Conservation (phyloP, 2,329 filamentous ascomycete species). For the Zymoseptoria ardabiliae region DNA sequence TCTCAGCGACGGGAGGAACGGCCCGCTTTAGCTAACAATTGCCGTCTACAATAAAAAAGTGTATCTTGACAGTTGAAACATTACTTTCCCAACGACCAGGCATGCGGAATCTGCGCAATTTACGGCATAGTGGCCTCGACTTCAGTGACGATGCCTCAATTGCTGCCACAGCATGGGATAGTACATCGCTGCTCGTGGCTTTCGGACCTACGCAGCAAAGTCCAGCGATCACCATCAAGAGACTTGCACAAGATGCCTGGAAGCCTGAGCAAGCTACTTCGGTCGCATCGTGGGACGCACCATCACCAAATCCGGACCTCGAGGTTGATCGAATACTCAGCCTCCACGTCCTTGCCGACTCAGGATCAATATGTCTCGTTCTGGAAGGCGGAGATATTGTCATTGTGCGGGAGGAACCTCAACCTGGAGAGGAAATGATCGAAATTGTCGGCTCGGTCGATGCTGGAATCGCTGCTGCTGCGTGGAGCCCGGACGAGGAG, state of each 20-base stretch:
- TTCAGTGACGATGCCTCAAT: slow-evolving; percentile 42
- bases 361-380: slow-evolving; percentile 68
- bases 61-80: neutral
- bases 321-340: slow-evolving; percentile 66
- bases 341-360: slow-evolving; percentile 81
- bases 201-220: slow-evolving; percentile 66
- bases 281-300: slow-evolving; percentile 84
- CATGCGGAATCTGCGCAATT: slow-evolving; percentile 89
- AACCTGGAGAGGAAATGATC: slow-evolving; percentile 65
- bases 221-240: slow-evolving; percentile 65
- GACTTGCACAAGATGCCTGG: slow-evolving; percentile 38
- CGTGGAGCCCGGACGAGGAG: slow-evolving; percentile 94
- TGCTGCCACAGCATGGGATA: slow-evolving; percentile 67
- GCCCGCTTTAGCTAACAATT: neutral
- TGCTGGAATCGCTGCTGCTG: slow-evolving; percentile 78
- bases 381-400: slow-evolving; percentile 88
- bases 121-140: slow-evolving; percentile 60
- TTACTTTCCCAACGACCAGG: slow-evolving; percentile 48
- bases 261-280: slow-evolving; percentile 36
- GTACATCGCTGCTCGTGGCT: slow-evolving; percentile 70
- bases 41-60: neutral
- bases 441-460: slow-evolving; percentile 95
- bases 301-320: slow-evolving; percentile 69
- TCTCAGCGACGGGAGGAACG: neutral
- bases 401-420: slow-evolving; percentile 66